Evolutionary conservation across 306 rosid species (phyloP), one percentile per base, ranked within the genome.

Genomic region (Crotalaria pallida): DNA sequence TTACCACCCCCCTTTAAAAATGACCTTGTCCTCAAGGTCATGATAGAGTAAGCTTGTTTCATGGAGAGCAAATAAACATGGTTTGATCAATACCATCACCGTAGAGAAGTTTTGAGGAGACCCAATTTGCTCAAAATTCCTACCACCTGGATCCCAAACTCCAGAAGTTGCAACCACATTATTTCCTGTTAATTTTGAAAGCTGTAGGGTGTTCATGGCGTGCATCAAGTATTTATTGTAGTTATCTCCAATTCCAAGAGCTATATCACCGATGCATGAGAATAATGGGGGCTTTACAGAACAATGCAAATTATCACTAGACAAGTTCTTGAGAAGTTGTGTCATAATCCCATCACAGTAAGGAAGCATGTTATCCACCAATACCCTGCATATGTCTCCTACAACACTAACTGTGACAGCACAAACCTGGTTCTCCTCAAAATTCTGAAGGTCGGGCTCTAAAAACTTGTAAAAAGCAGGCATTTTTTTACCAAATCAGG

Each of bases 281-380:
- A 92, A 92, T 34, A 92, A 74, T 11, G 93, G 89, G 69, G 97
- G 97, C 81, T 92, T 92, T 52, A 92, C 96, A 56, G 94, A 89
- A 16, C 96, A 91, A 81, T 92, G 94, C 76, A 92, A 79, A 68
- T 92, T 90, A 69, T 89, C 91, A 73, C 96, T 92, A 7, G 97
- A 89, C 74, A 92, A 72, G 84, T 92, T 85, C 84, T 86, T 89
- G 22, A 92, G 96, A 62, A 92, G 91, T 65, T 84, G 96, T 21
- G 93, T 89, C 93, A 92, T 92, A 70, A 92, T 87, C 38, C 97
- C 97, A 81, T 92, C 97, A 73, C 97, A 89, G 53, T 85, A 92
- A 34, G 97, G 96, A 38, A 92, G 81, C 81, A 92, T 79, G 83
- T 81, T 87, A 75, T 85, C 94, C 80, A 89, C 97, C 87, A 92